These are phyloP conservation scores for Schizochytrium sp. DNA, from an alignment of 108 stramenopile species.

Conservation along the genomic window DNA sequence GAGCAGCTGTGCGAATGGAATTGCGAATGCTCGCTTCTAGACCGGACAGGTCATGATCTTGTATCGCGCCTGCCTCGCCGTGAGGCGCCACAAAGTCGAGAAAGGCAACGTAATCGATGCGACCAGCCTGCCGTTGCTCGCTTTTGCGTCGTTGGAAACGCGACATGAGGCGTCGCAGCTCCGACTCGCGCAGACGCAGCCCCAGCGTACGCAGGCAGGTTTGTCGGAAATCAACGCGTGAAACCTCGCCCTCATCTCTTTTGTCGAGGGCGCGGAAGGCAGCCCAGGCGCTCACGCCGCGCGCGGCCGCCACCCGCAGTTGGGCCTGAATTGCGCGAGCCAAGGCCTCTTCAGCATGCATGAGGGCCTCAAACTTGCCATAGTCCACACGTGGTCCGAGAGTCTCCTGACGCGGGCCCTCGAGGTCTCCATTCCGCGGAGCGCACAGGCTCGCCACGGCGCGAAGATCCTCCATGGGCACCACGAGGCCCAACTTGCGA, in stretches of 20 bases:
- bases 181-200: background rate
- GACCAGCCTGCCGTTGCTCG: background rate
- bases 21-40: background rate
- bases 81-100: conserved; percentile 3
- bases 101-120: background rate
- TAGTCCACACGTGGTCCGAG: background rate
- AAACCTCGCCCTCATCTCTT: background rate
- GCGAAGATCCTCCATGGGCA: background rate
- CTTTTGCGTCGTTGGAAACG: background rate
- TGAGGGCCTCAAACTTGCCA: background rate
- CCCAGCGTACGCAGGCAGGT: background rate
- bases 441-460: background rate
- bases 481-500: background rate
- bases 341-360: background rate
- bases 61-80: background rate
- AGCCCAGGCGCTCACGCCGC: background rate
- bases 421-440: background rate
- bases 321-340: background rate
- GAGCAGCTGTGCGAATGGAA: background rate
- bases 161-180: background rate
- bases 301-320: background rate
- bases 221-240: background rate
- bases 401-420: background rate
- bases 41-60: background rate
- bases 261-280: background rate